Evolutionary conservation across 23 red algal genomes (phyloP).

Genomic region (Gracilaria gracilis): DNA sequence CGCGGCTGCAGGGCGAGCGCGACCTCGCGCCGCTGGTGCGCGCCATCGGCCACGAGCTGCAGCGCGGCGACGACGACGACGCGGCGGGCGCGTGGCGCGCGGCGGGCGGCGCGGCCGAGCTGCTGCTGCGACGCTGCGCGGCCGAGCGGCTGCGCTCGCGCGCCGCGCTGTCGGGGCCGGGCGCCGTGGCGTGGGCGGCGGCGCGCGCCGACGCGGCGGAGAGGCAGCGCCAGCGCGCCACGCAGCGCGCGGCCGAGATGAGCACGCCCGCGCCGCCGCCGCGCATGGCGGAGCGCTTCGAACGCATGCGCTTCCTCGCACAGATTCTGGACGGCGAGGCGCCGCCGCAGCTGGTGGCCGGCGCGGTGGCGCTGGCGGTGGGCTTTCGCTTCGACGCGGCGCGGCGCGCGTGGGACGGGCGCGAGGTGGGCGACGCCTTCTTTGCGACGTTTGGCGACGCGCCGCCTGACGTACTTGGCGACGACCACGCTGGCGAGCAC

Average conservation of each 20-base stretch:
- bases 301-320: constrained; percentile 32
- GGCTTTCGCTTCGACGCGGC: constrained; percentile 45
- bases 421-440: constrained; percentile 20
- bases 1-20: constrained; percentile 34
- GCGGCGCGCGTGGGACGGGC: constrained; percentile 32
- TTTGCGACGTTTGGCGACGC: constrained; percentile 48
- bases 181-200: neutral
- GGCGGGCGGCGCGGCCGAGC: constrained; percentile 33
- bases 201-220: neutral
- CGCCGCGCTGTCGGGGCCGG: neutral
- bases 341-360: constrained; percentile 20
- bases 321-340: constrained; percentile 46
- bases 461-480: constrained; percentile 62
- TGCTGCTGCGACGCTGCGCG: constrained; percentile 2
- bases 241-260: neutral
- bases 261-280: constrained; percentile 9
- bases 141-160: neutral
- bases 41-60: constrained; percentile 32
- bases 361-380: constrained; percentile 45
- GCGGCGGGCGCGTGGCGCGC: constrained; percentile 47
- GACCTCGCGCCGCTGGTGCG: constrained; percentile 25
- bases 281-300: constrained; percentile 37
- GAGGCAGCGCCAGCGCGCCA: neutral
- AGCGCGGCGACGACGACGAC: neutral
- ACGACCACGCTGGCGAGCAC: constrained; percentile 19